phyloP scores from a whole-genome alignment of 441 rosid genomes.

The Erodium texanum region DNA sequence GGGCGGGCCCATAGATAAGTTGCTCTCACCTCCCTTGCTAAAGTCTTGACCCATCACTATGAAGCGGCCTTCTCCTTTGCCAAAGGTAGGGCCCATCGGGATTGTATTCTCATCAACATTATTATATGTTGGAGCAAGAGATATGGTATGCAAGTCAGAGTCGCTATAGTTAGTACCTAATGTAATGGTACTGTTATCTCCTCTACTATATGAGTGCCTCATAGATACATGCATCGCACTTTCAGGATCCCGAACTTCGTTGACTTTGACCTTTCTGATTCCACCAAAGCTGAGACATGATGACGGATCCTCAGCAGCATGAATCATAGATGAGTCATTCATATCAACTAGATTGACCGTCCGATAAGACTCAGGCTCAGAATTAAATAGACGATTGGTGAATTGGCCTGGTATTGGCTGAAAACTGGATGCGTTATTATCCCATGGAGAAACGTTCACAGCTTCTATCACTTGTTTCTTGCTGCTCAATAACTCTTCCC shows the following conservation, averaged over 20 bases:
- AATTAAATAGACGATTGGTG: constrained; percentile 36
- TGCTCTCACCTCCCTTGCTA: constrained; percentile 30
- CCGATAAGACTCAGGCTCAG: constrained; percentile 32
- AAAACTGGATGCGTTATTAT: constrained; percentile 31
- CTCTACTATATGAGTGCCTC: constrained; percentile 32
- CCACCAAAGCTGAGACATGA: constrained; percentile 40
- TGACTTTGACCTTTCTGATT: constrained; percentile 47
- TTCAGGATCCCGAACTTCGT: constrained; percentile 42
- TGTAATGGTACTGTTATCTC: constrained; percentile 30
- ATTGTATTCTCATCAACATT: constrained; percentile 21
- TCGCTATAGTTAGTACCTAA: constrained; percentile 22
- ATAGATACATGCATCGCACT: constrained; percentile 30
- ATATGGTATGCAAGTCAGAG: constrained; percentile 21
- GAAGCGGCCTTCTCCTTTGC: constrained; percentile 33
- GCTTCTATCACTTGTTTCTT: constrained; percentile 54
- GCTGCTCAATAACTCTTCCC: constrained; percentile 41
- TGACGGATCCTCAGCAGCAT: constrained; percentile 39
- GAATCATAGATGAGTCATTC: constrained; percentile 47
- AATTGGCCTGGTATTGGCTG: constrained; percentile 43
- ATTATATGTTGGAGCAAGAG: constrained; percentile 25
- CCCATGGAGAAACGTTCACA: constrained; percentile 41
- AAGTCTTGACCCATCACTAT: constrained; percentile 33
- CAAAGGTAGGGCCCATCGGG: constrained; percentile 35
- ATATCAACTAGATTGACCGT: constrained; percentile 44
- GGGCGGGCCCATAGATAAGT: constrained; percentile 46